Percentiles rank a stretch among this genome's conserved stretches.
Conservation (phyloP, 768 basidiomycete genomes). For the Xanthoconium stramineum region DNA sequence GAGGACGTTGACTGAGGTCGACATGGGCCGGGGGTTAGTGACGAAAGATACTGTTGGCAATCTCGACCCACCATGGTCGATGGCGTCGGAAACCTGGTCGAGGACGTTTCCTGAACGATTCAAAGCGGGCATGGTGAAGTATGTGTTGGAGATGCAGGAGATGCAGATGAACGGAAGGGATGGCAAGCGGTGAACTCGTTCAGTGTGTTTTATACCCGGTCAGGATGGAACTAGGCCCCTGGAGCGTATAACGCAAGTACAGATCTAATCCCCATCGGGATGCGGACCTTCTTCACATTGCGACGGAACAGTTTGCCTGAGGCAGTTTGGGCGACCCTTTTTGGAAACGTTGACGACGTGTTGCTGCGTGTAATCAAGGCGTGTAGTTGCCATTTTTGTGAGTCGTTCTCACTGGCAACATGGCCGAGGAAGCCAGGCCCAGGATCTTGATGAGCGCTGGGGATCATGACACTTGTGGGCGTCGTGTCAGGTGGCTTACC, state of each 20-base stretch:
- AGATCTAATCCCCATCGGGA: constrained; percentile 17
- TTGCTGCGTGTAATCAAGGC: constrained; percentile 4
- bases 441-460: constrained; percentile 16
- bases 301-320: constrained; percentile 4
- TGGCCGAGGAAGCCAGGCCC: background rate
- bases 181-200: constrained; percentile 3
- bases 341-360: constrained; percentile 16
- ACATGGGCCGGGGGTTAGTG: background rate
- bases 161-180: background rate
- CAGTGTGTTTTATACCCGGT: constrained; percentile 19
- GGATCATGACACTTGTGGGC: constrained; percentile 17
- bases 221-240: constrained; percentile 8
- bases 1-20: constrained; percentile 58
- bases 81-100: constrained; percentile 45
- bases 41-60: background rate
- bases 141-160: background rate
- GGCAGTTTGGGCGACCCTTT: constrained; percentile 10
- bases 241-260: constrained; percentile 7
- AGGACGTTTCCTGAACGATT: constrained; percentile 31
- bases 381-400: constrained; percentile 11
- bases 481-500: constrained; percentile 7
- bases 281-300: constrained; percentile 21
- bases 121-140: constrained; percentile 25
- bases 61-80: constrained; percentile 42
- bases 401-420: constrained; percentile 7